Evolutionary conservation across 306 rosid species (phyloP).

Genomic region (Castanospermum australe): DNA sequence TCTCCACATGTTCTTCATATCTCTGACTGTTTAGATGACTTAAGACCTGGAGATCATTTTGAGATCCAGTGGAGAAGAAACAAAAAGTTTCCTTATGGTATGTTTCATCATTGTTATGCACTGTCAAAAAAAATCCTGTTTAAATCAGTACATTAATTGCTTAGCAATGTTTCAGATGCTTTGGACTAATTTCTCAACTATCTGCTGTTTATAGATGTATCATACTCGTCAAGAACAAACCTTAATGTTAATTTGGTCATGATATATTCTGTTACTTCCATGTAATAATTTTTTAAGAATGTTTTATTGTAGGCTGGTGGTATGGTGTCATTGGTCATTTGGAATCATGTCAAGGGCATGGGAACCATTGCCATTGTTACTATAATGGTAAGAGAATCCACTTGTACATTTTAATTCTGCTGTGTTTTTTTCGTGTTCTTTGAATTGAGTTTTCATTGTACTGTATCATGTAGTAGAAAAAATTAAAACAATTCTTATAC

Average conservation of each 20-base stretch:
- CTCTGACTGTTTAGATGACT: slow-evolving; percentile 50
- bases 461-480: not conserved
- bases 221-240: not conserved
- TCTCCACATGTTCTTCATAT: slow-evolving; percentile 49
- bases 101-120: not conserved
- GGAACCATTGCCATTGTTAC: slow-evolving; percentile 44
- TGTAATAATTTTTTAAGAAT: not conserved
- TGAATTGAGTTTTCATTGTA: not conserved
- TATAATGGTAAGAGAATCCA: slow-evolving; percentile 42
- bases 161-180: not conserved
- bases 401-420: not conserved
- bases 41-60: slow-evolving; percentile 61
- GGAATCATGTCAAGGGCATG: slow-evolving; percentile 38
- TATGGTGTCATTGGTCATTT: slow-evolving; percentile 59
- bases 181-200: not conserved
- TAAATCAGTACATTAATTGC: not conserved
- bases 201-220: not conserved
- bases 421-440: not conserved
- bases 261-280: not conserved
- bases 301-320: slow-evolving; percentile 59
- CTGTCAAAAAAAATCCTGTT: not conserved
- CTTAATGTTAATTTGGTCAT: not conserved
- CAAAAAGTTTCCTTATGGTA: slow-evolving; percentile 61
- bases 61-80: slow-evolving; percentile 77
- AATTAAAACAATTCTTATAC: not conserved